Evolutionary conservation across 176 grass and related monocot genomes (phyloP), one percentile per base, ranked within the genome.

Genomic region (Elaeis guineensis): DNA sequence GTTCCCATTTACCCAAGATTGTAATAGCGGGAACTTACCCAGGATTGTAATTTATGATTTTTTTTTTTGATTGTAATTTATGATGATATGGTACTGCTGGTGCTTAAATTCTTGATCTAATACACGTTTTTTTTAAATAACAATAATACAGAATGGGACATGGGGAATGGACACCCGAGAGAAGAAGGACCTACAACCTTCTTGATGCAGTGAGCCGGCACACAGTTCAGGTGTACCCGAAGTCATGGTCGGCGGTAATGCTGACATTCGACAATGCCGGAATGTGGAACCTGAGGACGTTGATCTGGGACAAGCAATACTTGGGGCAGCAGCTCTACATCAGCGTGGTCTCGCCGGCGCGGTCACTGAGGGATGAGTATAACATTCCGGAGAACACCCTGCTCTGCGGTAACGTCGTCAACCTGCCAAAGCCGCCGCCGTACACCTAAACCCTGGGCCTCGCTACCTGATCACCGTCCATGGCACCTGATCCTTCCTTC

Each of bases 261-360:
- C 62, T 90, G n/a, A 90, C 86, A 5, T 96, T 96, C 73, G 91
- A 96, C 72, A 90, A 96, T 70, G 86, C 80, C 16, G 91, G 91
- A 2, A 96, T 96, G 91, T 96, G 91, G 91, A 96, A 87, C 73
- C 1, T 96, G 16, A 67, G 91, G 79, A 90, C 91, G 62, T 77
- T 82, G 64, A 54, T 79, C 9, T 87, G 80, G 91, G 91, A 87
- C 65, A 79, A 82, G 72, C 52, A 79, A 26, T 96, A 96, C 75
- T 73, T 90, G 1, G 91, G 91, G 0, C 74, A 87, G 83, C 83
- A 90, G 67, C 39, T 96, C 21, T 96, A 96, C 75, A 25, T 96
- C 11, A 96, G 91, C 71, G 81, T 90, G 58, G 4, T 62, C 14
- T 96, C 86, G 50, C 82, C 86, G 68, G 80, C 69, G 52, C 50